phyloP scores from a whole-genome alignment of 2,329 filamentous ascomycete species.

The Apiospora pterosperma region DNA sequence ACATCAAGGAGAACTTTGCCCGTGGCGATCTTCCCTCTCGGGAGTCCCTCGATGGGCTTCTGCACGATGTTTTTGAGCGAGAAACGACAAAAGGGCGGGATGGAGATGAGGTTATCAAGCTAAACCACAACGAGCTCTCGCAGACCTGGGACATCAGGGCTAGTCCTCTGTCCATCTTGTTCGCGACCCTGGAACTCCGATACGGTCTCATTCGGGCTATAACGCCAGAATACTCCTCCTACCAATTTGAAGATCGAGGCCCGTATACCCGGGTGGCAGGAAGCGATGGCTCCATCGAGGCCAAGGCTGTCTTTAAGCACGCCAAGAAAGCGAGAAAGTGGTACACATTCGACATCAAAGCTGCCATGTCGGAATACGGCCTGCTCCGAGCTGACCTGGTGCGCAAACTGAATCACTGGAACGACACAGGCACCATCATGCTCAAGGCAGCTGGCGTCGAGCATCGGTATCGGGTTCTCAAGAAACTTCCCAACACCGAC shows the following conservation, averaged over 20 bases:
- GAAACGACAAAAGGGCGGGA: conserved; percentile 26
- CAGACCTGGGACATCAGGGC: conserved; percentile 51
- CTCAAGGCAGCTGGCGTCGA: conserved; percentile 49
- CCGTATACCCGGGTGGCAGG: conserved; percentile 28
- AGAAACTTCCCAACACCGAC: conserved; percentile 38
- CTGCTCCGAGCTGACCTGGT: conserved; percentile 45
- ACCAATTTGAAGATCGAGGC: conserved; percentile 42
- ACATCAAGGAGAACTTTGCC: conserved; percentile 56
- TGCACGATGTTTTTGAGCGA: conserved; percentile 48
- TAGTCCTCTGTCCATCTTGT: conserved; percentile 49
- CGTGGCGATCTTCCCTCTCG: conserved; percentile 56
- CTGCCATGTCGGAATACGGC: conserved; percentile 24
- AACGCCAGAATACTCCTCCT: conserved; percentile 54
- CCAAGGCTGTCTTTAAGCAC: conserved; percentile 38
- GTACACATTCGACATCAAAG: conserved; percentile 46
- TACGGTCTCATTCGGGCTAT: conserved; percentile 54
- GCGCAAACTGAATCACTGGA: conserved; percentile 51
- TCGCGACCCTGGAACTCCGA: conserved; percentile 58
- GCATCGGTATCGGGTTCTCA: conserved; percentile 50
- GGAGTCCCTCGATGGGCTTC: conserved; percentile 41
- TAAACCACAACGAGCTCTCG: conserved; percentile 41
- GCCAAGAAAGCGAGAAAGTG: conserved; percentile 39
- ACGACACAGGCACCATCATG: conserved; percentile 46
- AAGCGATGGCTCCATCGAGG: conserved; percentile 37
- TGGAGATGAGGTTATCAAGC: conserved; percentile 42